These are phyloP conservation scores for Udeniomyces megalosporus DNA, from an alignment of 768 basidiomycete species.

Conservation along the genomic window DNA sequence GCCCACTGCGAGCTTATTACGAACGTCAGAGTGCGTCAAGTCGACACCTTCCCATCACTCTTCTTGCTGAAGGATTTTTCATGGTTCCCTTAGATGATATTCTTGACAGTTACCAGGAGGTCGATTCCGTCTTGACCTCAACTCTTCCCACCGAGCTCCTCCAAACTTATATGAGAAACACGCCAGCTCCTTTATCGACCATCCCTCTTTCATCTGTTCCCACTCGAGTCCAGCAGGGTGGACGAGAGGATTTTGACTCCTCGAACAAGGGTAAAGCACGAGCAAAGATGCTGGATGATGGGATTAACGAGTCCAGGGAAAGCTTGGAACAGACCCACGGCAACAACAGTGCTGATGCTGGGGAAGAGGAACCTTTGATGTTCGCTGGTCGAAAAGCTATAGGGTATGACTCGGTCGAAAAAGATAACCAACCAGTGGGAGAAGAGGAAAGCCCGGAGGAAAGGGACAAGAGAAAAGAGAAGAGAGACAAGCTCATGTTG, in stretches of 20 bases:
- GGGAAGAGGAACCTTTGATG: conserved; percentile 3
- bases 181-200: not conserved
- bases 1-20: not conserved
- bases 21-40: not conserved
- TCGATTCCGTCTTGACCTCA: not conserved
- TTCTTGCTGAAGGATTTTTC: not conserved
- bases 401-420: not conserved
- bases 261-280: not conserved
- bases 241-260: not conserved
- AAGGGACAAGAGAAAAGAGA: not conserved
- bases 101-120: not conserved
- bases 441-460: not conserved
- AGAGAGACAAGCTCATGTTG: not conserved
- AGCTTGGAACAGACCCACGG: too few relatives aligned
- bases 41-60: not conserved
- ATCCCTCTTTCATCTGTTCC: not conserved
- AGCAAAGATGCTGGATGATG: too few relatives aligned
- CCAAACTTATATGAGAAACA: not conserved
- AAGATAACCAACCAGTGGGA: not conserved
- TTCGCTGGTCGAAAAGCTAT: not conserved
- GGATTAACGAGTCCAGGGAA: too few relatives aligned
- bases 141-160: not conserved
- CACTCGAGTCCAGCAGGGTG: not conserved
- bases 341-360: too few relatives aligned
- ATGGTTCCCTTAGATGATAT: not conserved